Evolutionary conservation across 1,139 yeast genomes (phyloP), one percentile per base, ranked within the genome.

Genomic region (Suhomyces bribrorum): DNA sequence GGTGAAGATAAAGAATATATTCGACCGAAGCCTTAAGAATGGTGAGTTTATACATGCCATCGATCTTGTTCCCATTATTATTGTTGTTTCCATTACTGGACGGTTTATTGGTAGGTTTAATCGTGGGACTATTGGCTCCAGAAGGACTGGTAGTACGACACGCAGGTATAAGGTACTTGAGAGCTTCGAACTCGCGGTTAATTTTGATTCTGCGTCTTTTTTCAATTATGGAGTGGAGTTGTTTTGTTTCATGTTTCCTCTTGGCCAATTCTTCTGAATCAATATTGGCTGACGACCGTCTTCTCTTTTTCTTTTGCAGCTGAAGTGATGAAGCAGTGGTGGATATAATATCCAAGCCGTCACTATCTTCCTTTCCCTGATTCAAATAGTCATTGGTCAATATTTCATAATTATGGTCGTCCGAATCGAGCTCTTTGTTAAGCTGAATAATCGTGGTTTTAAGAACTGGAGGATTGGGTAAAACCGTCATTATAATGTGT

Each of bases 21-120:
- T 85, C 90, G 18, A 86, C 95, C 1, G 92, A 81, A 14, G 88
- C 83, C 59, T 86, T 88, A 32, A 86, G 64, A 20, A 86, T 85
- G 11, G 89, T 86, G 45, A 86, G 72, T 59, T 86, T 86, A 63
- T 86, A 88, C 79, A 86, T 82, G 7, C 86, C 86, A 43, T 79
- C 83, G 38, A 71, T 70, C 41, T 74, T 73, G 48, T 57, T 62
- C 8, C 66, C 63, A 41, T 61, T 62, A 30, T 48, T 54, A 12
- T 29, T 29, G 23, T 20, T 25, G 24, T 14, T 25, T n/a, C 37
- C 38, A 12, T 45, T 25, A 25, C 38, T 30, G 17, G 48, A 33
- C 14, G 32, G 37, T 24, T 42, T 40, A 26, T 48, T 46, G 29
- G 34, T 36, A 11, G 50, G 45, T 25, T 49, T 45, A 14, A 41